A percentile compares a stretch with the other conserved stretches of the same genome.
Evolutionary conservation across 202 grass and related monocot genomes (phyloP).

Genomic region (Panicum hallii): DNA sequence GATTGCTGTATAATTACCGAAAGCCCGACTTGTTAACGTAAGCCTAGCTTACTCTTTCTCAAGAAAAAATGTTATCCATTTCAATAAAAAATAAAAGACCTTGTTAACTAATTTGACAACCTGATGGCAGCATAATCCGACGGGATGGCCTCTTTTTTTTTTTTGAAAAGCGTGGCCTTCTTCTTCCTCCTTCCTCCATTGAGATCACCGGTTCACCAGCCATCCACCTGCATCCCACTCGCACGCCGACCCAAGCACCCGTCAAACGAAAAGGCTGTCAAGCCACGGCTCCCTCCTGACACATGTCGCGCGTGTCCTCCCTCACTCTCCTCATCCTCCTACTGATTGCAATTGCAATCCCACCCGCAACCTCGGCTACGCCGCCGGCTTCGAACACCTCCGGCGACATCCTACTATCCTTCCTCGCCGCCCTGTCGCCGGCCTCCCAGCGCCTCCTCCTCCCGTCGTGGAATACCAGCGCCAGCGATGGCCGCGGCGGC

Average conservation of each 20-base stretch:
- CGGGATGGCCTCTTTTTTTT: no score
- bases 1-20: no score
- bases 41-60: no score
- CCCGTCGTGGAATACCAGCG: slow-evolving; percentile 33
- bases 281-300: background rate
- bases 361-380: background rate
- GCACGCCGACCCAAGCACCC: background rate
- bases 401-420: slow-evolving; percentile 14
- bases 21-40: no score
- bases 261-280: background rate
- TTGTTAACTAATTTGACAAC: no score
- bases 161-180: no score
- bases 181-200: no score
- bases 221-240: background rate
- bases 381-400: background rate
- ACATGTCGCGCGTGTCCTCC: background rate
- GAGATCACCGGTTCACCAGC: background rate
- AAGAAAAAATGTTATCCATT: no score
- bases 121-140: no score
- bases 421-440: slow-evolving; percentile 39
- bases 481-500: background rate
- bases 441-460: slow-evolving; percentile 45
- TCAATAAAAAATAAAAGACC: no score
- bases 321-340: background rate
- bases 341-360: background rate